Evolutionary conservation across 1,284 basidiomycete genomes (phyloP).

Genomic region (Cryptococcus jaspeensis): DNA sequence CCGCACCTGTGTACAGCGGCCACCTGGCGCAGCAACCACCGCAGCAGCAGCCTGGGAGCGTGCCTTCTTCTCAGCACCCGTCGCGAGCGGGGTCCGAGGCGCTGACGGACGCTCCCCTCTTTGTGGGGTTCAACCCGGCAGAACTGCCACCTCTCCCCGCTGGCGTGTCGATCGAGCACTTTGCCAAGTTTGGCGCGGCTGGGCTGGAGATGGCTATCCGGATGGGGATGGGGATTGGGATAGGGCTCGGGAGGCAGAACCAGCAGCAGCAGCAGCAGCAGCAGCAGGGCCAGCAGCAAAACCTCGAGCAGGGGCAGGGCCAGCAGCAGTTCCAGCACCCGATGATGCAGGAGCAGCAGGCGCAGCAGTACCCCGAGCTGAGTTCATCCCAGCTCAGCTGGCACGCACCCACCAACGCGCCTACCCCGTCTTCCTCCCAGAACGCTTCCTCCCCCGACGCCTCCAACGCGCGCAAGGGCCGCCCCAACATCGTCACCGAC

Average conservation of each 20-base stretch:
- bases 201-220: constrained; percentile 52
- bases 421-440: constrained; percentile 14
- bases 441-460: constrained; percentile 14
- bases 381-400: neutral
- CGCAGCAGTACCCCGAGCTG: neutral
- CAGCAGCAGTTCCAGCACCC: neutral
- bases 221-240: constrained; percentile 53
- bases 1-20: constrained; percentile 4
- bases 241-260: constrained; percentile 28
- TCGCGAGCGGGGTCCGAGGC: constrained; percentile 13
- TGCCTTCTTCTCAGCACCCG: constrained; percentile 7
- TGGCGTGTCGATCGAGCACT: constrained; percentile 44
- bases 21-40: constrained; percentile 1
- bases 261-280: constrained; percentile 18
- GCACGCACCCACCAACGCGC: neutral
- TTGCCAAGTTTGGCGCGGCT: constrained; percentile 44
- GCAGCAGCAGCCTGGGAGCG: constrained; percentile 14
- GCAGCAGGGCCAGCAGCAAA: neutral
- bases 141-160: constrained; percentile 46
- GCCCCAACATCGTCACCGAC: constrained; percentile 35
- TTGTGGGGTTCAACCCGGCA: constrained; percentile 13
- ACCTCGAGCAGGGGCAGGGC: neutral
- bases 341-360: constrained; percentile 5
- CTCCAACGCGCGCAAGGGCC: neutral
- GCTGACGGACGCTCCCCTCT: constrained; percentile 11